Conservation (phyloP, 768 basidiomycete species). For the Royoungia palumana region DNA sequence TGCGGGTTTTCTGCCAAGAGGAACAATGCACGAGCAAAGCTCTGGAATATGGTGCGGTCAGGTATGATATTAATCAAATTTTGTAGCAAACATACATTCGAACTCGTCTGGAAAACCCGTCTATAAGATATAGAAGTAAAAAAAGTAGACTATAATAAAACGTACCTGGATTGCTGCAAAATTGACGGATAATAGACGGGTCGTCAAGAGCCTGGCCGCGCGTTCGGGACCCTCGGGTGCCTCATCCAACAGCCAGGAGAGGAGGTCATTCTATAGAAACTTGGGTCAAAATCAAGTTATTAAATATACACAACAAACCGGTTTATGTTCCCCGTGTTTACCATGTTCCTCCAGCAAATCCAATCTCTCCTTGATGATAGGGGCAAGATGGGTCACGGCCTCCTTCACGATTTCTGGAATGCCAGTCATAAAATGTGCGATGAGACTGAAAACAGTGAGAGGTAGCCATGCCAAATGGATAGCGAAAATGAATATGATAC, state of each 20-base stretch:
- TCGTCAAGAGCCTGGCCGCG: constrained; percentile 19
- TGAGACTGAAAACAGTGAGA: too few relatives aligned
- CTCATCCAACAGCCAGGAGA: constrained; percentile 30
- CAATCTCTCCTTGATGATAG: constrained; percentile 23
- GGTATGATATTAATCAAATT: neutral
- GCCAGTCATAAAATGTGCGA: too few relatives aligned
- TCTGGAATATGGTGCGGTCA: constrained; percentile 11
- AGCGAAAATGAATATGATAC: neutral
- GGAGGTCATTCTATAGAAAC: constrained; percentile 25
- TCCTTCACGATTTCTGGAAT: too few relatives aligned
- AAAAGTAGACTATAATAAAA: neutral
- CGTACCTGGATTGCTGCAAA: constrained; percentile 23
- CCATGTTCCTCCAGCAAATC: constrained; percentile 21
- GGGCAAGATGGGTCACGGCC: too few relatives aligned
- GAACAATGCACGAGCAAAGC: constrained; percentile 32
- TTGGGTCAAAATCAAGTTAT: neutral
- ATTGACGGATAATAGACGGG: constrained; percentile 7
- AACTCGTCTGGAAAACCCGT: too few relatives aligned
- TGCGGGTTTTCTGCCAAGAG: constrained; percentile 27
- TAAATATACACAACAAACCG: constrained; percentile 20
- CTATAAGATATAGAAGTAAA: too few relatives aligned
- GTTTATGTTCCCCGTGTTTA: constrained; percentile 26
- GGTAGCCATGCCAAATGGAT: too few relatives aligned
- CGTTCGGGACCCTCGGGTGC: constrained; percentile 13
- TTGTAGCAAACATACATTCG: too few relatives aligned